phyloP scores from a whole-genome alignment of 192 early-diverging fungal species.

The Diversispora eburnea region DNA sequence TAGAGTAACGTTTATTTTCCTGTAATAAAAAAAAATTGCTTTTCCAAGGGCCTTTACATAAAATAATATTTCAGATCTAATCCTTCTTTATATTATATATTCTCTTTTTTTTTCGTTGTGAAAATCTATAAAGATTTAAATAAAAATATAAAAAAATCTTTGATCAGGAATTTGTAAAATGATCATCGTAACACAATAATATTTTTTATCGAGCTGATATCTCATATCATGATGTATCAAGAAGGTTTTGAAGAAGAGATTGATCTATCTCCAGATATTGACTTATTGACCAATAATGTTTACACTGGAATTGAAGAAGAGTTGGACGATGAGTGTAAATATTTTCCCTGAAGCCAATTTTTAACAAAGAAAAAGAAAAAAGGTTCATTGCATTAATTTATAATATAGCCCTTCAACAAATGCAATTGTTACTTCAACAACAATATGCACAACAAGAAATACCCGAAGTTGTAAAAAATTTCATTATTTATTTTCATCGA shows the following conservation, averaged over 20 bases:
- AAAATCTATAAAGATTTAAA: no score
- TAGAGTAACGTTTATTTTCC: no score
- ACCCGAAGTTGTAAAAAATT: conserved; percentile 82
- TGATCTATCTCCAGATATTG: conserved; percentile 8
- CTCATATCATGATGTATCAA: conserved; percentile 47
- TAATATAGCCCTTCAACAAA: neutral
- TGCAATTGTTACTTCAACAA: conserved; percentile 30
- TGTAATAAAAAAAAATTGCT: no score
- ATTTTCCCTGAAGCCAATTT: neutral
- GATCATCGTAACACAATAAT: no score
- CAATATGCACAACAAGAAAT: conserved; percentile 50
- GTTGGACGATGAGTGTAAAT: conserved; percentile 39
- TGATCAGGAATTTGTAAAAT: no score
- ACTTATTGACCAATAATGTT: conserved; percentile 7
- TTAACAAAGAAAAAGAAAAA: neutral
- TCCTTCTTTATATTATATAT: no score
- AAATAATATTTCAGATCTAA: no score
- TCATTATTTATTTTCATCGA: conserved; percentile 76
- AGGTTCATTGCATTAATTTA: neutral
- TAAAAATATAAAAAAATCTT: no score
- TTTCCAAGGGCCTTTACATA: no score
- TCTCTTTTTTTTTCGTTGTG: no score
- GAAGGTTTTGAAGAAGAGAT: conserved; percentile 23
- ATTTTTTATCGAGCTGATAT: no score
- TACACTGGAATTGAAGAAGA: conserved; percentile 45